A percentile compares a stretch with the other conserved stretches of the same genome.
Conservation (phyloP, 176 grass and related monocot species). For the Juncus effusus region DNA sequence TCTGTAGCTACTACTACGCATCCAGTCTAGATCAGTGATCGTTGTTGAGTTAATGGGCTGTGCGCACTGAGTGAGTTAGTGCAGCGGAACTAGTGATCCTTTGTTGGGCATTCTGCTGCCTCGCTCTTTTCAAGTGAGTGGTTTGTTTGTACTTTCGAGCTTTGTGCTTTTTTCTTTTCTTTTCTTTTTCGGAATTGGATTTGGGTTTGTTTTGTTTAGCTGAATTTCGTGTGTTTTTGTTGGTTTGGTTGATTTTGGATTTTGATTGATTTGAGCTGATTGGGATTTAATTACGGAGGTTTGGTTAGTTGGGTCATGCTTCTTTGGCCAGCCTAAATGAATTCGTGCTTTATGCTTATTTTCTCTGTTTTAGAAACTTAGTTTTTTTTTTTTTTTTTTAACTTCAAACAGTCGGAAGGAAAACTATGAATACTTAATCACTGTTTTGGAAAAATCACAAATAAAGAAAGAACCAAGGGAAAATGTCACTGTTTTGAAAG, state of each 20-base stretch:
- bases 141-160: neutral
- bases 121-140: conserved; percentile 21
- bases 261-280: conserved; percentile 4
- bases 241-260: neutral
- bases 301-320: conserved; percentile 27
- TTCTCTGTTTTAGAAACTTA: neutral
- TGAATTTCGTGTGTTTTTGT: neutral
- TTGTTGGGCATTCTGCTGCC: neutral
- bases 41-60: neutral
- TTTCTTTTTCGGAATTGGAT: neutral
- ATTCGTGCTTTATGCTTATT: neutral
- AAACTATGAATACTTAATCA: conserved; percentile 8
- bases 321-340: conserved; percentile 6
- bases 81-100: neutral
- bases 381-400: too few species aligned
- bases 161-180: conserved; percentile 5
- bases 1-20: conserved; percentile 1
- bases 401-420: neutral
- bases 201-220: neutral
- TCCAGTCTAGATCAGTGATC: conserved; percentile 19
- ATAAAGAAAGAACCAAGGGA: neutral
- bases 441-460: neutral
- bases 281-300: conserved; percentile 1
- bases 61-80: conserved; percentile 9
- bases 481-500: conserved; percentile 4